Base-by-base conservation (phyloP, 768 basidiomycete species). In the Melanogaster broomeanus region DNA sequence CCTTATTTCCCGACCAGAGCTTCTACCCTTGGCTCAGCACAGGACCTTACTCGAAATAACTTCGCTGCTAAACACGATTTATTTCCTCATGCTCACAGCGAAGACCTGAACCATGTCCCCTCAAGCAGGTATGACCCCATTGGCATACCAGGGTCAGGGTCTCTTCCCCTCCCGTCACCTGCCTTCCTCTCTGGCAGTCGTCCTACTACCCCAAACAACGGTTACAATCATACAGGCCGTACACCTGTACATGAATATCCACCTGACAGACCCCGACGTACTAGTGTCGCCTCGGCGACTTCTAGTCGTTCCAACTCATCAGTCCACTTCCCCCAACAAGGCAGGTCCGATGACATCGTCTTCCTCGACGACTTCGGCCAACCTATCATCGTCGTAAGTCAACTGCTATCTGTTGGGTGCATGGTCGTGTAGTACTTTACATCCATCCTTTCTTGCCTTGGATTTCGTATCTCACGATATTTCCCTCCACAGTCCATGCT, bases 381-480 rank as follows among this genome's bases (percentile, higher is more conserved):
- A 74, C 56, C 65, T 85, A 19, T 75, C 78, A 37, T 80, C 82
- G 48, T 77, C 83, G 85, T 85, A 70, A 79, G 83, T 77, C 45
- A 38, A 22, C 48, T 45, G 47, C 27, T 41, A 31, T 45, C 53
- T 16, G 40, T 19, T 53, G 43, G 46, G 47, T 44, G 8, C 51
- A 37, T 52, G 55, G 45, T 56, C 53, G 63, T 61, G 27, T 42
- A n/a, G 21, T n/a, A 24, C 37, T 25, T 18, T 27, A 22, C 51
- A 58, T 55, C 9, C n/a, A 16, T 18, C 34, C 11, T 28, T 6
- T 28, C 21, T 34, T 37, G 15, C 49, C 42, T 55, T 53, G 43
- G 53, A 54, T 52, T 59, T 30, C 34, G 15, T 28, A 35, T 55
- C 56, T 48, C 51, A 38, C 38, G 28, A 6, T 53, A 38, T 52